Percentiles rank a stretch among this genome's conserved stretches.
These are phyloP conservation scores for Aleurites moluccanus DNA, from an alignment of 441 rosid genomes.

Conservation along the genomic window DNA sequence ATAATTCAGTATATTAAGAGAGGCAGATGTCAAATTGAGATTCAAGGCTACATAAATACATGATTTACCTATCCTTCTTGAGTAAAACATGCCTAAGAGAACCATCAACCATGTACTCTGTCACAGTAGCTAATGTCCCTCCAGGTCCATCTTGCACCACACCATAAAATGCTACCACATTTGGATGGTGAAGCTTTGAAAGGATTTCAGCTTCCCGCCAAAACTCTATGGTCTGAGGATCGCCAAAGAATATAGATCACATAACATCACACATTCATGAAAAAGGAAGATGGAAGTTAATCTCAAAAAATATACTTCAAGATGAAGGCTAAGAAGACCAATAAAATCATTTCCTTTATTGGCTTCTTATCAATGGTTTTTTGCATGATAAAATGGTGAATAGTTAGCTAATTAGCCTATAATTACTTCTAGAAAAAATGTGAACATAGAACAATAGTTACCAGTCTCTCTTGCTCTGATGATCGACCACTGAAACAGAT, in stretches of 20 bases:
- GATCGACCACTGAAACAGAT: constrained; percentile 85
- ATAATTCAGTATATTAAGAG: neutral
- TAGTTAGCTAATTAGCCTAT: neutral
- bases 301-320: neutral
- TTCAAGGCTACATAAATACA: constrained; percentile 18
- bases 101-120: constrained; percentile 98
- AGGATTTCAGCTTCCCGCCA: constrained; percentile 99
- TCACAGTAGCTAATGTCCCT: constrained; percentile 88
- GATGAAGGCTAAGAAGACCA: neutral
- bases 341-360: neutral
- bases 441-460: constrained; percentile 19
- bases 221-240: constrained; percentile 77
- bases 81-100: constrained; percentile 96
- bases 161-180: constrained; percentile 93
- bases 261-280: neutral
- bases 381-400: constrained; percentile 2
- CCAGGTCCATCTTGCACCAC: constrained; percentile 98
- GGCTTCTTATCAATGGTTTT: neutral
- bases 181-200: constrained; percentile 92
- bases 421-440: neutral
- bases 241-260: constrained; percentile 23
- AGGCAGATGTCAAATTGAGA: no score
- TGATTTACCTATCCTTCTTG: constrained; percentile 77
- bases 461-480: constrained; percentile 90
- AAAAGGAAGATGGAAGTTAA: neutral